Evolutionary conservation across 805 yeast species (phyloP), one percentile per base, ranked within the genome.

Genomic region (Yarrowia osloensis): DNA sequence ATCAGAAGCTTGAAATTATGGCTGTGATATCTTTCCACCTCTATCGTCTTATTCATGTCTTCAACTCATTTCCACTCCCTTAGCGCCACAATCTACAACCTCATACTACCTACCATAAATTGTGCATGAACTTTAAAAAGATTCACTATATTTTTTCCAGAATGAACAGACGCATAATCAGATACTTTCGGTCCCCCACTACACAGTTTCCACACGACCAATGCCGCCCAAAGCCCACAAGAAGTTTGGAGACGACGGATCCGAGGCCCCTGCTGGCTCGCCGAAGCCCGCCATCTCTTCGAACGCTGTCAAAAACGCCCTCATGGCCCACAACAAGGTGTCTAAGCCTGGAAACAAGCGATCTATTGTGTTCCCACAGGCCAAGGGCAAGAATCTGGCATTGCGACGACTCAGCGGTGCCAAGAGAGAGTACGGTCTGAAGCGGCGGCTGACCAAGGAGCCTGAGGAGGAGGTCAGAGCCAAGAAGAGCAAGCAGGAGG

Each of bases 221-320:
- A 72, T 72, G 74, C 72, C 72, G 26, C 74, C 74, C 17, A 70
- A 69, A 54, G 67, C 67, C 55, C 74, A 72, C 62, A 66, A 61
- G 40, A 70, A 71, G 68, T 72, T 72, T 68, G 69, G 28, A 22
- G 73, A 71, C 24, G 68, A 63, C 40, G 68, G 35, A 26, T 28
- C 47, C 13, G 49, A 24, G 19, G 28, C 49, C 21, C 26, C 63
- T 13, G 49, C 15, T 6, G 19, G n/a, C 2, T 17, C 49, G 8
- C 37, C 26, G 13, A 57, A 57, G 28, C 49, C 63, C 22, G 22
- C 62, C 28, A n/a, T 57, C n/a, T 57, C 63, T 15, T 26, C 49
- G 3, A 26, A 22, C 12, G 63, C 49, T 9, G 63, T 29, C 26
- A 57, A 57, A 28, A 28, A 35, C 37, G 63, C 63, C 24, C 49